phyloP scores from a whole-genome alignment of 2,329 filamentous ascomycete genomes.

The Penicillium oxalicum region DNA sequence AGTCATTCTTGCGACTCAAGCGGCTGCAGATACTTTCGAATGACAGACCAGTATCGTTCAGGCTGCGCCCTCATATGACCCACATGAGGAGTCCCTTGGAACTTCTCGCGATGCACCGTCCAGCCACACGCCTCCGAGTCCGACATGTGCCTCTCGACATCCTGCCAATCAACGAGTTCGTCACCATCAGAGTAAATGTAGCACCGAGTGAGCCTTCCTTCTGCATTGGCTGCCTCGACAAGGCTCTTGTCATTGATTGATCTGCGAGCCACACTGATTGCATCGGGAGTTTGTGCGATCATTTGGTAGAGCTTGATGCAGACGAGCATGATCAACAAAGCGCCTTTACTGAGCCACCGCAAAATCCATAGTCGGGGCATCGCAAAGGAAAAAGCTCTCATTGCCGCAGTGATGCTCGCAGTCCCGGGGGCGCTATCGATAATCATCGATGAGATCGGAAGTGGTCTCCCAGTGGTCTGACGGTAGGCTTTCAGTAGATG shows the following conservation, averaged over 20 bases:
- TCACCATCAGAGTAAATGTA: slow-evolving; percentile 40
- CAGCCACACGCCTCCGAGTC: slow-evolving; percentile 29
- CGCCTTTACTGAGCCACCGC: slow-evolving; percentile 22
- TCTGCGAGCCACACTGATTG: slow-evolving; percentile 23
- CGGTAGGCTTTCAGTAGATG: slow-evolving; percentile 38
- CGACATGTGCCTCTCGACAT: slow-evolving; percentile 35
- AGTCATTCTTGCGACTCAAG: neutral
- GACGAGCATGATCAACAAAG: slow-evolving; percentile 23
- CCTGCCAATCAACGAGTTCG: slow-evolving; percentile 30
- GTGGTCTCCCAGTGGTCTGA: slow-evolving; percentile 23
- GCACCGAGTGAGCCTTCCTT: slow-evolving; percentile 21
- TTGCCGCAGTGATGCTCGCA: slow-evolving; percentile 18
- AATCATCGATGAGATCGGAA: slow-evolving; percentile 40
- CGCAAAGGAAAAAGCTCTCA: slow-evolving; percentile 33
- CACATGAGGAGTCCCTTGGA: slow-evolving; percentile 35
- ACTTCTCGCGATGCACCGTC: slow-evolving; percentile 32
- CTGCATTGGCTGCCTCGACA: slow-evolving; percentile 10
- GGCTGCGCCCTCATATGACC: slow-evolving; percentile 36
- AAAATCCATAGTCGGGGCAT: slow-evolving; percentile 30
- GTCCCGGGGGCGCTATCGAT: slow-evolving; percentile 45
- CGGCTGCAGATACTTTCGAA: slow-evolving; percentile 21
- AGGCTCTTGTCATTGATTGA: slow-evolving; percentile 28
- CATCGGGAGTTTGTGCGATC: slow-evolving; percentile 18
- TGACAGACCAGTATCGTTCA: slow-evolving; percentile 36
- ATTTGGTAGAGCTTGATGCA: slow-evolving; percentile 14